Base-by-base conservation (phyloP, 331 rosid genomes). In the Spiraea crenata region DNA sequence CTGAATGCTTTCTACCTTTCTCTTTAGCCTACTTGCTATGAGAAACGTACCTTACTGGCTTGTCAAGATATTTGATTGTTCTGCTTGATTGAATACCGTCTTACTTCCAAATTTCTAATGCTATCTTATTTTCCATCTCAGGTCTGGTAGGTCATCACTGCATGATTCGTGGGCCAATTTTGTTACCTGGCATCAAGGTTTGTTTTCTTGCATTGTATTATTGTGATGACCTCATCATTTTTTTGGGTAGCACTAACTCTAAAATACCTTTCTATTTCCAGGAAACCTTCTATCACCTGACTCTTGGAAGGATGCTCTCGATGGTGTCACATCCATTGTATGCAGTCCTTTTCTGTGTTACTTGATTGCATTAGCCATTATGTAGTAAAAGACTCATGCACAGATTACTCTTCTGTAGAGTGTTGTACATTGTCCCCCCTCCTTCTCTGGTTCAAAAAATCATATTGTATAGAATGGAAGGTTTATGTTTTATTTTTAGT, bases 321-420 rank as follows among this genome's bases (percentile, higher is more conserved):
- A 75, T 70, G 99, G 89, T 61, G 96, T 91, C 77, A 87, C 97
- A n/a, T 80, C 99, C 68, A 91, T 93, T 69, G 99, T 93, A 93
- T 84, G 88, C 70, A 67, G 51, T 57, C 68, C 63, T 67, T 74
- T n/a, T 56, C 65, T 31, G 35, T 70, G 9, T 15, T 20, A 56
- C 55, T 16, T 57, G 9, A 44, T 45, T 19, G 49, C 61, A 40
- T 39, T 16, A 14, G 11, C 67, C 49, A 51, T 50, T n/a, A 16
- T 9, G n/a, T 25, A 4, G 39, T 5, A n/a, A 19, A 19, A 59
- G 42, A 7, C 44, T 17, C 41, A 11, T 11, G 78, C 58, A 39
- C 59, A 15, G 5, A n/a, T n/a, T n/a, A n/a, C n/a, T n/a, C n/a
- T n/a, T n/a, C n/a, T n/a, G n/a, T n/a, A n/a, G n/a, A n/a, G n/a